A percentile compares a stretch with the other conserved stretches of the same genome.
These are phyloP conservation scores for Globisporangium parvum DNA, from an alignment of 352 stramenopile species.

Conservation along the genomic window DNA sequence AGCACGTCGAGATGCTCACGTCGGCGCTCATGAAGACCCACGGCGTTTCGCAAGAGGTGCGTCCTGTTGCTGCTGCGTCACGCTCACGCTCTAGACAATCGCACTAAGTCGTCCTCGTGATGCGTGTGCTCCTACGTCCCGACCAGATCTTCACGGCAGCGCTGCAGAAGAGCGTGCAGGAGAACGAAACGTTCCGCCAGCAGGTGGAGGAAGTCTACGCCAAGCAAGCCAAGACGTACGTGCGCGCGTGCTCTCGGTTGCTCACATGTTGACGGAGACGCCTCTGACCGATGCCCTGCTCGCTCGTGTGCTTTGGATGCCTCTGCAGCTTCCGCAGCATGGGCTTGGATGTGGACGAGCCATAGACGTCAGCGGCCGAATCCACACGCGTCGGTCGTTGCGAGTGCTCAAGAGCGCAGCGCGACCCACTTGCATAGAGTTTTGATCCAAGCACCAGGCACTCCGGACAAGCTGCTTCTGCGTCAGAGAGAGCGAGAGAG, in stretches of 20 bases:
- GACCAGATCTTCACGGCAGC: constrained; percentile 47
- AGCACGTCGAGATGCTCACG: constrained; percentile 69
- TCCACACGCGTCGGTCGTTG: too few relatives aligned
- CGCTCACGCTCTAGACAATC: not conserved
- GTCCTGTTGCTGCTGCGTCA: not conserved
- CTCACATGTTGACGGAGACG: not conserved
- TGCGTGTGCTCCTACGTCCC: not conserved
- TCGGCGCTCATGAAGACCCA: constrained; percentile 59
- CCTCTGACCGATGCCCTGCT: not conserved
- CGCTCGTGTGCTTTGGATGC: not conserved
- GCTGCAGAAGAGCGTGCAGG: constrained; percentile 60
- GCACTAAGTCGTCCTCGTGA: not conserved
- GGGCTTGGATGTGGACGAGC: constrained; percentile 50
- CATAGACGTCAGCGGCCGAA: constrained; percentile 16
- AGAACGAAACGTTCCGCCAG: constrained; percentile 58
- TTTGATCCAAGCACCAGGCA: too few relatives aligned
- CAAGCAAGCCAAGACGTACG: constrained; percentile 62
- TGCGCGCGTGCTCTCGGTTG: too few relatives aligned
- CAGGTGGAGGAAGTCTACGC: constrained; percentile 68
- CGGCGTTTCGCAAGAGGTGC: constrained; percentile 56
- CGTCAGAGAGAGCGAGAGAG: too few relatives aligned
- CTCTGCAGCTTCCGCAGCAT: constrained; percentile 57
- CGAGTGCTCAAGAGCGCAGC: too few relatives aligned
- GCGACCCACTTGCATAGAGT: too few relatives aligned
- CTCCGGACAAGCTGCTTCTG: too few relatives aligned